Conservation (phyloP, 169 alveolate genomes). For the Eimeria praecox region DNA sequence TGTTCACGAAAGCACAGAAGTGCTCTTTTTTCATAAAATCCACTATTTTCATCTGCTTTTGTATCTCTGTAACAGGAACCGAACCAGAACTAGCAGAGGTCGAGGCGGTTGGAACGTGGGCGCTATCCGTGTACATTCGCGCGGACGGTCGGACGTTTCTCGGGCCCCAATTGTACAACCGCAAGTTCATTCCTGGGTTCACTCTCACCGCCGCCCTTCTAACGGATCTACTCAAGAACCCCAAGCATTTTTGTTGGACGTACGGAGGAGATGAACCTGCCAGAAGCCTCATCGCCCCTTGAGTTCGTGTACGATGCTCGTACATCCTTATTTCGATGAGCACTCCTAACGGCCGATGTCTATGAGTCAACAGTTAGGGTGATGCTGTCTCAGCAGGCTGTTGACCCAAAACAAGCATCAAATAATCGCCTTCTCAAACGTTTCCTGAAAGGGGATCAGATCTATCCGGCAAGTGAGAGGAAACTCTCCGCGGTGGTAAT, state of each 20-base stretch:
- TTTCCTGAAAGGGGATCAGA: no score
- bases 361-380: no score
- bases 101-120: neutral
- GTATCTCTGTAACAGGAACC: neutral
- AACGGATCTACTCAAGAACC: neutral
- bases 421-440: no score
- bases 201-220: neutral
- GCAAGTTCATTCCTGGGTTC: neutral
- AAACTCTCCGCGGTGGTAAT: no score
- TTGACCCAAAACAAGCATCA: no score
- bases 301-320: neutral
- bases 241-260: neutral
- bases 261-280: neutral
- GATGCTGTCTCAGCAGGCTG: no score
- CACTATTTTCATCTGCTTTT: no score
- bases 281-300: neutral
- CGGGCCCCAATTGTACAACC: neutral
- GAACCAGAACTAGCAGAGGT: neutral
- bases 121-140: neutral
- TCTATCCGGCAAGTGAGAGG: no score
- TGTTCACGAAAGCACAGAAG: neutral
- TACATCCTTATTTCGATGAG: neutral
- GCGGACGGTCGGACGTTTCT: neutral
- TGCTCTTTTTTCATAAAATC: neutral
- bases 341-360: neutral